Base-by-base conservation (phyloP, 805 yeast genomes). In the Pichia cabralensis region DNA sequence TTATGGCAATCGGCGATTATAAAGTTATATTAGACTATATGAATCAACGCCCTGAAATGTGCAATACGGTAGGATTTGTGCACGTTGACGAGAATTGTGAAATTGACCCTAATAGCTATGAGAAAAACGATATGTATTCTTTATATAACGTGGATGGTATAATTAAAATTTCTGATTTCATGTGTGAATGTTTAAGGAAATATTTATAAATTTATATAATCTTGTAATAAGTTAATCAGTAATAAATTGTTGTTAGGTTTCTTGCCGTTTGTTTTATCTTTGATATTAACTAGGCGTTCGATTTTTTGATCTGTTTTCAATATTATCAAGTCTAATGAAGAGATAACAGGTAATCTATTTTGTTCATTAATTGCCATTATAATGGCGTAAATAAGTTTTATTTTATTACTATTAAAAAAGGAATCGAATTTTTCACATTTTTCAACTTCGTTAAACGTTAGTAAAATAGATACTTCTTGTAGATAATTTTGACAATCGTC, bases 1-100 rank as follows among this genome's bases (percentile, higher is more conserved):
- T 58, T 52, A 71, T 80, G 78, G 84, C 86, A 7, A 69, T 83
- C 28, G 78, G 71, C 44, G 94, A 82, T 50, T 63, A 77, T 41
- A 64, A 92, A 39, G 71, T 66, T 30, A 65, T 73, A 1, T 85
- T 89, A 1, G 59, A 68, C 16, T 72, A 69, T 40, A 22, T 63
- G 92, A 43, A 69, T 67, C 56, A 53, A 35, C 39, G 52, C 11
- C 84, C 89, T 1, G 80, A 76, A 15, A 69, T 79, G 8, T 83
- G 79, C 41, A 80, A 79, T 45, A 73, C 75, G 2, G 62, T 74
- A 33, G 94, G 94, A 1, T 79, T 76, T 47, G 76, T 81, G 8
- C 66, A 67, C 42, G 80, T 82, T 3, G 69, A 69, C 42, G 53
- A 42, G 2, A 49, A 63, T 3, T 81, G 83, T 1, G 61, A 62